Evolutionary conservation across 2,329 filamentous ascomycete genomes (phyloP), one percentile per base, ranked within the genome.

Genomic region (Helotiales sp.): DNA sequence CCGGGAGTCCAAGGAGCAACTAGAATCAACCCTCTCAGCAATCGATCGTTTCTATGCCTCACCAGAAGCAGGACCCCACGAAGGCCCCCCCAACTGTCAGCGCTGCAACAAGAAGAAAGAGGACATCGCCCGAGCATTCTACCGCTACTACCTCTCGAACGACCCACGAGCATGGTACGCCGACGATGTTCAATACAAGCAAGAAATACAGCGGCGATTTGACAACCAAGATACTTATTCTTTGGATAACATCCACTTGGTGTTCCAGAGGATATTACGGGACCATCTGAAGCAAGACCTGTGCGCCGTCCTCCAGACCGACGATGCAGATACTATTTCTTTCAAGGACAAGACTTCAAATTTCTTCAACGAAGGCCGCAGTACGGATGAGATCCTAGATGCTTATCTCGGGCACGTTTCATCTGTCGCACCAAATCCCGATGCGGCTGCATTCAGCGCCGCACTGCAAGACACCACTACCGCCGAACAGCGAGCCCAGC

Each of bases 131-230:
- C 58, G 74, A 66, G 74, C 74, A n/a, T 76, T 71, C 62, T 64
- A 70, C 47, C 66, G 72, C 26, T 76, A 72, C 69, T 77, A 76
- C 64, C 65, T 75, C 1, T 68, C 70, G 1, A 30, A 70, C 15
- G 69, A 73, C 7, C 69, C 71, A 11, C 66, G 68, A 34, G 59
- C 69, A 15, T 77, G 74, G 74, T 69, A 71, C 22, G 61, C 61
- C 2, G 63, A 69, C 8, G 24, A 70, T 13, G 55, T 52, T 15
- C 45, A 69, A 13, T 75, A 75, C 30, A 66, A 62, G 32, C 63
- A 63, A 1, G 69, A 73, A 20, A 60, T 77, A 2, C 50, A 68
- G 20, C 63, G 54, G 17, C 71, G 67, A 59, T 75, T 76, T 26
- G 68, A 73, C 11, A 54, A 72, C 28, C 63, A 70, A 34, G 37